phyloP scores from a whole-genome alignment of 2,329 filamentous ascomycete species.

The Penicillium olsonii region DNA sequence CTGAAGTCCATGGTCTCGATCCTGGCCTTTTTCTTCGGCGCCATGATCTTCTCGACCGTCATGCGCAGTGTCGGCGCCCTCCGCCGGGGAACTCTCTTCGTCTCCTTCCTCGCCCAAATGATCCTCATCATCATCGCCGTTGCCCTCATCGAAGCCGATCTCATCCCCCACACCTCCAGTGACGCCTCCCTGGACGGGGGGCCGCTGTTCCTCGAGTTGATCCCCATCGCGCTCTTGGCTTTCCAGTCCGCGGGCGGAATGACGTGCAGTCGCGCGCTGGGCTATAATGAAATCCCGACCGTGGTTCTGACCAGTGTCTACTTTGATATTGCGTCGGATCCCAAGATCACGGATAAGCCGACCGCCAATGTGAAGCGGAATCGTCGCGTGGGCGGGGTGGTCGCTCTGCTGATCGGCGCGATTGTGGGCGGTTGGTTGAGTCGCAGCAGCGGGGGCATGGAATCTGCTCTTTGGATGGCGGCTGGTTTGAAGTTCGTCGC shows the following conservation, averaged over 20 bases:
- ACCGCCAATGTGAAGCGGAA: slow-evolving; percentile 42
- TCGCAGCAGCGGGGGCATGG: slow-evolving; percentile 45
- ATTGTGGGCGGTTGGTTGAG: slow-evolving; percentile 47
- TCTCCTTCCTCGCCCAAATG: slow-evolving; percentile 45
- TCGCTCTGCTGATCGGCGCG: slow-evolving; percentile 42
- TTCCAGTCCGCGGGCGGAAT: slow-evolving; percentile 50
- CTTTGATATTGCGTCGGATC: slow-evolving; percentile 48
- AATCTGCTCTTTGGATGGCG: slow-evolving; percentile 46
- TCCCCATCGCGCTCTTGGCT: slow-evolving; percentile 45
- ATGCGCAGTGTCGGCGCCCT: slow-evolving; percentile 40
- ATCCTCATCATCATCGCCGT: slow-evolving; percentile 43
- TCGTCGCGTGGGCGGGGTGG: slow-evolving; percentile 40
- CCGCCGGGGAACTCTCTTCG: slow-evolving; percentile 39
- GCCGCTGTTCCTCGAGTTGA: slow-evolving; percentile 40
- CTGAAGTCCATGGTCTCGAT: slow-evolving; percentile 48
- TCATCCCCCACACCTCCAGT: slow-evolving; percentile 37
- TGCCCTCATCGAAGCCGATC: slow-evolving; percentile 38
- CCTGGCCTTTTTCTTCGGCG: slow-evolving; percentile 43
- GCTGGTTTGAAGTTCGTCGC: slow-evolving; percentile 43
- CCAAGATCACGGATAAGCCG: slow-evolving; percentile 36
- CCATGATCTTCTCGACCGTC: slow-evolving; percentile 40
- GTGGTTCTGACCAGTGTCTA: slow-evolving; percentile 50
- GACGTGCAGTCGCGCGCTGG: slow-evolving; percentile 43
- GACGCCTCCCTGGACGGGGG: slow-evolving; percentile 27
- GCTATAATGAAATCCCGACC: slow-evolving; percentile 48